These are phyloP conservation scores for Capronia americana DNA, from an alignment of 2,329 filamentous ascomycete species.

Conservation along the genomic window DNA sequence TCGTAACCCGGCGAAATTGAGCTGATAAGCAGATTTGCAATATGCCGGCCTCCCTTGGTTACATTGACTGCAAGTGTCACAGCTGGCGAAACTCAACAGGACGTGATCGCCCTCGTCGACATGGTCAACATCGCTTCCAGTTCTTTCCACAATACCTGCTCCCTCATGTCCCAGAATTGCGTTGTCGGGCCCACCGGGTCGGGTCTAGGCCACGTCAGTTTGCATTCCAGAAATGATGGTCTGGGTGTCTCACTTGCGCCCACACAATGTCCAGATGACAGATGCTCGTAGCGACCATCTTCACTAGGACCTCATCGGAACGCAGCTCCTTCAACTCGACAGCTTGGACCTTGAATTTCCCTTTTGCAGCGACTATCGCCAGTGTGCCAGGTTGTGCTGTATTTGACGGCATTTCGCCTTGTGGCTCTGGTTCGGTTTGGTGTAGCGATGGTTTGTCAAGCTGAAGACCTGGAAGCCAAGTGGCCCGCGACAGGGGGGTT, in stretches of 20 bases:
- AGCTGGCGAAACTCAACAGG: conserved; percentile 53
- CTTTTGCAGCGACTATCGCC: too few species aligned
- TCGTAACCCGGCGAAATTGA: conserved; percentile 18
- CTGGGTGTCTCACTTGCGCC: conserved; percentile 45
- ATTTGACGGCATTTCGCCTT: too few species aligned
- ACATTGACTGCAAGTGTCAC: conserved; percentile 24
- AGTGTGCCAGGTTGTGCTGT: too few species aligned
- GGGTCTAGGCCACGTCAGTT: conserved; percentile 62
- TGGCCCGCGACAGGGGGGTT: too few species aligned
- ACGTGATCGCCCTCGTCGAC: conserved; percentile 94
- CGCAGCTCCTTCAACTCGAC: conserved; percentile 55
- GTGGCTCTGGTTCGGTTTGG: too few species aligned
- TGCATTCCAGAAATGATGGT: conserved; percentile 47
- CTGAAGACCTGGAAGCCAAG: too few species aligned
- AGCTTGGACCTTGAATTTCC: too few species aligned
- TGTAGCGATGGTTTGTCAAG: too few species aligned
- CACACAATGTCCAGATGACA: conserved; percentile 75
- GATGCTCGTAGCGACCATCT: conserved; percentile 86
- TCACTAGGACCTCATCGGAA: conserved; percentile 86
- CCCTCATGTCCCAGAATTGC: conserved; percentile 47
- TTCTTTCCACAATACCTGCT: conserved; percentile 59
- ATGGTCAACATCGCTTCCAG: conserved; percentile 57
- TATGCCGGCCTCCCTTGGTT: conserved; percentile 16
- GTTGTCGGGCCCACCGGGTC: conserved; percentile 57
- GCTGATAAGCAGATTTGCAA: conserved; percentile 16